Evolutionary conservation across 2,329 filamentous ascomycete species (phyloP), one percentile per base, ranked within the genome.

Genomic region (Penicillium sp.): DNA sequence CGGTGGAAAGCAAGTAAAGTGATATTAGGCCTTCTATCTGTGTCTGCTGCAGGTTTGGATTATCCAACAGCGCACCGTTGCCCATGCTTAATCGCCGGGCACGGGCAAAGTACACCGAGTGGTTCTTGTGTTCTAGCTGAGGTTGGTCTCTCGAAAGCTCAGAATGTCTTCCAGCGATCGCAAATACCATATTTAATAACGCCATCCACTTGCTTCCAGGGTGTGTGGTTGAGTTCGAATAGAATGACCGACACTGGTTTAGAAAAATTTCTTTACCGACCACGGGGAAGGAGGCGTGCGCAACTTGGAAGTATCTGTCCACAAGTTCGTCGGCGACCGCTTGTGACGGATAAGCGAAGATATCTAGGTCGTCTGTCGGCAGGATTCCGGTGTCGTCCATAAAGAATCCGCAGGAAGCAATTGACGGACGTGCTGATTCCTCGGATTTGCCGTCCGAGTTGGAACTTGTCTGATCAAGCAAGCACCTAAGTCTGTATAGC

Each of bases 181-280:
- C 76, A 60, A 78, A 77, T 10, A 78, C 69, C 31, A 78, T 53
- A 55, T 78, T 78, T 45, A 78, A 60, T 26, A 77, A 69, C 6
- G 75, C 75, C 44, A 77, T 63, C 74, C 74, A 76, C 55, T 68
- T 68, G 40, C 68, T 71, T 2, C 73, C 73, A 7, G 74, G 73
- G 50, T 67, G 64, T 11, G 70, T 60, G 17, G 61, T 67, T 4
- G 67, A 58, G n/a, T 63, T 56, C 9, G 61, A 64, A 48, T 69
- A 75, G 53, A 75, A 75, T 2, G 69, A 69, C 35, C 67, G 68
- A 55, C 73, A 76, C 50, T 77, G 75, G 19, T 55, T 61, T 31
- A 73, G 59, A 33, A 79, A 77, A 9, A 70, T 69, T 9, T 63
- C 55, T 50, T 72, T 73, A 33, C 73, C 70, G 17, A 79, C 65